Evolutionary conservation across 768 basidiomycete species (phyloP), one percentile per base, ranked within the genome.

Genomic region (Plicaturopsis crispa): DNA sequence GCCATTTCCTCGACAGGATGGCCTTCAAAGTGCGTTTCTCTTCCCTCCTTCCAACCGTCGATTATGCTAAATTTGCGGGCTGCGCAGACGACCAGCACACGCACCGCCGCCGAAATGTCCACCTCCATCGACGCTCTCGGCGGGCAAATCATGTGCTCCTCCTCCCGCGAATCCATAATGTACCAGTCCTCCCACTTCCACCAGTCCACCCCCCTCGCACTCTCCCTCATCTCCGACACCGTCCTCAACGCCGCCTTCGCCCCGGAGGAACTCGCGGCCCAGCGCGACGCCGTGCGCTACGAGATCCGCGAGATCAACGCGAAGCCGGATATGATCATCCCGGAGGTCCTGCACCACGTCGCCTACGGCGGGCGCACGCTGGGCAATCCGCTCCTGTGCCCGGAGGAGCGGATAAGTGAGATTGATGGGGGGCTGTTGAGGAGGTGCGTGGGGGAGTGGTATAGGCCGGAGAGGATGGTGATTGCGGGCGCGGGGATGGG

Each of bases 111-210:
- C 16, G 73, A 85, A 46, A 93, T 97, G 84, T 74, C 81, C 4
- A 65, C 66, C 3, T 82, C 84, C 26, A 83, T 94, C 51, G 81
- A 90, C 55, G 70, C 72, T 3, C 71, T 94, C 23, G 93, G 94
- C 28, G 90, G 91, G 12, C 90, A 94, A 63, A 91, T 98, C 42
- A 70, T 84, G 60, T 91, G 86, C 53, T 82, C 90, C 13, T 87
- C 90, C 13, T 84, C 90, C 2, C 73, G 96, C 33, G 96, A 99
- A 58, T 76, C 89, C 16, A 91, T 97, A 54, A 89, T 96, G 85
- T 99, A 98, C 56, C 96, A 98, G 61, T 94, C 94, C 8, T 89
- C 91, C 26, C 85, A 94, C 57, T 93, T 92, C 53, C 80, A 90
- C 48, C 67, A 78, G 44, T 79, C 78, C 28, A 88, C 92, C 2